These are phyloP conservation scores for Phaffia rhodozyma DNA, from an alignment of 1,284 basidiomycete species.

Conservation along the genomic window DNA sequence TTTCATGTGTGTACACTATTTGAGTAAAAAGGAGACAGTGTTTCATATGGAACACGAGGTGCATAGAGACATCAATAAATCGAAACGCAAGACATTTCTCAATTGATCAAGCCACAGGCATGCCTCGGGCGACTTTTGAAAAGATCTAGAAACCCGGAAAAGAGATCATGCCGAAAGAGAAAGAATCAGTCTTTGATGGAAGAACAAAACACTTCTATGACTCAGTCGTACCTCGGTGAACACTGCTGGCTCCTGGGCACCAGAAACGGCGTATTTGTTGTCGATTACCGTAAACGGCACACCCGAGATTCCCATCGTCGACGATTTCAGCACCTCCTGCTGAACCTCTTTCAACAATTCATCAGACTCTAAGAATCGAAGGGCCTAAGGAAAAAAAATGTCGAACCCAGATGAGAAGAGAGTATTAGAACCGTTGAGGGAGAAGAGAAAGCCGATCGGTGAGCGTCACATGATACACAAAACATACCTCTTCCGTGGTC, in stretches of 20 bases:
- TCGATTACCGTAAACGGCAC: conserved; percentile 39
- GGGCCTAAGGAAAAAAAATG: conserved; percentile 9
- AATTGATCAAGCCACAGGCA: too few relatives aligned
- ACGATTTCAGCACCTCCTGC: conserved; percentile 21
- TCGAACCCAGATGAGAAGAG: background rate
- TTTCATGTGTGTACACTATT: too few relatives aligned
- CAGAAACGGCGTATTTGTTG: conserved; percentile 33
- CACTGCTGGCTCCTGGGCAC: conserved; percentile 38
- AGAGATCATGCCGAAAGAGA: too few relatives aligned
- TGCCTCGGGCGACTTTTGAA: too few relatives aligned
- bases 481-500: conserved; percentile 20
- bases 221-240: conserved; percentile 34
- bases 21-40: too few relatives aligned
- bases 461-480: background rate
- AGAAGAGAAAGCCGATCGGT: background rate
- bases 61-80: too few relatives aligned
- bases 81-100: too few relatives aligned
- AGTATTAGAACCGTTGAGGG: background rate
- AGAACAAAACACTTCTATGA: too few relatives aligned
- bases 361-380: too few relatives aligned
- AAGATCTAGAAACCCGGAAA: too few relatives aligned
- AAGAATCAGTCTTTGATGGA: too few relatives aligned
- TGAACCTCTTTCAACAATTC: conserved; percentile 9
- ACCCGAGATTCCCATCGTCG: conserved; percentile 34
- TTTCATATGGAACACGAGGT: too few relatives aligned